Base-by-base conservation (phyloP, 2,329 filamentous ascomycete species). In the Stromatinia cepivora region DNA sequence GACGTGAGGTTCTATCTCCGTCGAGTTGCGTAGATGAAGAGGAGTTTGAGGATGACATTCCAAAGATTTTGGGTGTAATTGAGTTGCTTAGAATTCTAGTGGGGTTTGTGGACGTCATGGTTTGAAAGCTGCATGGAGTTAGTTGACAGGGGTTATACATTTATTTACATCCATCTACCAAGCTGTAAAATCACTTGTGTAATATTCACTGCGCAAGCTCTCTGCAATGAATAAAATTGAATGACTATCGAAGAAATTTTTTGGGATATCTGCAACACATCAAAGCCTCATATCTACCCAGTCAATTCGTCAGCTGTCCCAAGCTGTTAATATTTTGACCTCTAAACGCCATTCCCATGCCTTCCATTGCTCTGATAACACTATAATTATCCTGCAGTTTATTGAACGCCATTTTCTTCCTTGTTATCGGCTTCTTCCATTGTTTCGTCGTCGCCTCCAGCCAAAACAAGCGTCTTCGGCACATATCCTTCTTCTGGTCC, bases 391-490 rank as follows among this genome's bases (percentile, higher is more conserved):
- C 39, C 50, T 31, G n/a, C 31, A 62, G 11, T 52, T 71, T 67
- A 72, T 62, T 71, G 69, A 71, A 70, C 54, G 25, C 83, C 87
- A 87, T 78, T 77, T 48, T 77, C 75, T 39, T 70, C 69, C 62
- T 75, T 74, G 7, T 69, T 42, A 62, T 50, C 66, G 62, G 56
- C 54, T 42, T 83, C 82, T 70, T 84, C 81, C 86, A 89, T 89
- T 68, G 88, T 86, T 63, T 86, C 85, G 72, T 89, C 88, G 61
- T 84, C 83, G 15, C 85, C 77, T 7, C 77, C 87, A 8, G 88
- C 87, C 20, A 93, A 81, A 17, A 93, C 86, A 78, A 89, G 91
- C 1, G 85, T 87, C 79, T 86, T 85, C 3, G 88, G 88, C 17
- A 86, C 82, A 71, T 87, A 86, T 22, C 78, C 77, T n/a, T 71